Evolutionary conservation across 1,284 basidiomycete species (phyloP), one percentile per base, ranked within the genome.

Genomic region (Mycena citricolor): DNA sequence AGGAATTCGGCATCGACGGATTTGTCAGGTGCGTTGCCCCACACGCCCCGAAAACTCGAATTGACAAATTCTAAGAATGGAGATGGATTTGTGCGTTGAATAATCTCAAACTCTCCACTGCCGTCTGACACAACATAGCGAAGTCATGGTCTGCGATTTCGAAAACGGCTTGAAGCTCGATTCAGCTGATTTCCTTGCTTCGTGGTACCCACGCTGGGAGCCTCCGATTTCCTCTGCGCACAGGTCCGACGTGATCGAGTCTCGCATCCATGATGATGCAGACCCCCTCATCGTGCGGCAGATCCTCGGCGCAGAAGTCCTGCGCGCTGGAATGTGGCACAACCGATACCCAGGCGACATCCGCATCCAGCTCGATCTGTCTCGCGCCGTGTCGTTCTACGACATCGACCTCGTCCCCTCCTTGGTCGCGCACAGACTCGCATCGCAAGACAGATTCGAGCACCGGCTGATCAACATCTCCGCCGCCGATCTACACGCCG

Each of bases 61-160:
- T n/a, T n/a, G n/a, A n/a, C n/a, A n/a, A n/a, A n/a, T 5, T 25
- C n/a, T 5, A 29, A 11, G 11, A 54, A 74, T 74, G 73, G 67
- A 71, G 54, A 65, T 70, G 59, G 59, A 66, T 44, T 75, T 74
- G 73, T 74, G 49, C 55, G 70, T 52, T 17, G 12, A 17, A 11
- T 11, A n/a, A n/a, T n/a, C n/a, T 10, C 8, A 10, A 12, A 33
- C 10, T 8, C 16, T 33, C 32, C 13, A 11, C 19, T 8, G 13
- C 32, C 16, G 8, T 8, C 19, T 10, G 16, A 17, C 32, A 8
- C 8, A 28, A n/a, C n/a, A n/a, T n/a, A 77, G 75, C 39, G 75
- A 78, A 56, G 59, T 73, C 21, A 74, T 78, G 71, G 52, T 74
- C 5, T 77, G 75, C 47, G 57, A 74, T 51, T 67, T 76, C 47